Base-by-base conservation (phyloP, 805 yeast genomes). In the Diddensiella santjacobensis region DNA sequence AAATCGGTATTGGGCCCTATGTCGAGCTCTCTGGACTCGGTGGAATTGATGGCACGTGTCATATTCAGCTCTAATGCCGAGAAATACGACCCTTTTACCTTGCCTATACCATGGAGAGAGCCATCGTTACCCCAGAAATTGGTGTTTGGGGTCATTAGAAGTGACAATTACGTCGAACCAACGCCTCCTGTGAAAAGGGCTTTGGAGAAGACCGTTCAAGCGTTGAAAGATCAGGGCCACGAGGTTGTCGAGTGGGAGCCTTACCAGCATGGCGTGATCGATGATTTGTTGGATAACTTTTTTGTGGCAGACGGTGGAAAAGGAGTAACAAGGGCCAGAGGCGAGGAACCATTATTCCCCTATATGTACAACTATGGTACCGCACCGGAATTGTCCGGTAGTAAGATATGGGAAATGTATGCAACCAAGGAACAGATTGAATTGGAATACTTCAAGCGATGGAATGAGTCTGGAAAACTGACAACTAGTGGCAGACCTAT, bases 101-200 rank as follows among this genome's bases (percentile, higher is more conserved):
- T 42, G 8, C 52, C 51, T 5, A 48, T 49, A 30, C 55, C 55
- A 4, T 49, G 55, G 53, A 42, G 42, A 22, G 37, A 19, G 13
- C 31, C 22, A 2, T 35, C 22, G 24, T 24, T 23, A 13, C 47
- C 50, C 10, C 31, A 40, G 4, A 49, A 49, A 26, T 26, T 50
- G 22, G 35, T 24, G 22, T 38, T 52, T 15, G 56, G 47, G 1
- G n/a, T 52, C 11, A 13, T 45, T 22, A 13, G 15, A 15, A 26
- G 11, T 17, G 81, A 78, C 57, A 73, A 72, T 10, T 58, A 64
- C 15, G 68, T 73, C 3, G 65, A 68, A n/a, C 81, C 81, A 4
- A 69, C 74, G 22, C 77, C 81, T 5, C 79, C 80, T 3, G 66
- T 77, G 4, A 49, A 64, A 11, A 67, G 81, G 48, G 82, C 77